These are phyloP conservation scores for Mucor circinelloides DNA, from an alignment of 371 early-diverging fungal genomes.

Conservation along the genomic window DNA sequence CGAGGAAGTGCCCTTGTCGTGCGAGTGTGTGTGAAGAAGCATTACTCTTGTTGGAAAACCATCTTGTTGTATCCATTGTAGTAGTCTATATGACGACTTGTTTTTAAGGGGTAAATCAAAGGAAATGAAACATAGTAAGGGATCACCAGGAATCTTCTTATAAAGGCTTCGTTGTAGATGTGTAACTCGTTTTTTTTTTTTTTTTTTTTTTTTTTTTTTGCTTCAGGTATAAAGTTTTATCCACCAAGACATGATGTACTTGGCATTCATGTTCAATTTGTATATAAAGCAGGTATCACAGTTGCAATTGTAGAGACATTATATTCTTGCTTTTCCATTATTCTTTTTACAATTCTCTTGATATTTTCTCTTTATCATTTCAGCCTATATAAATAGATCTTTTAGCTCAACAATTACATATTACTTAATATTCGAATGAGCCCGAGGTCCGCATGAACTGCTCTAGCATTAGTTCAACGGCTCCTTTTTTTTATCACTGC, in stretches of 20 bases:
- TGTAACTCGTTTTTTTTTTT: too few species aligned
- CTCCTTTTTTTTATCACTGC: too few species aligned
- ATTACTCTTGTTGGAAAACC: conserved; percentile 1
- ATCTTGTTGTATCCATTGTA: conserved; percentile 1
- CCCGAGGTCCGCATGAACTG: neutral
- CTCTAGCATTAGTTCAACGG: too few species aligned
- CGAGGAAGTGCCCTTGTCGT: conserved; percentile 3
- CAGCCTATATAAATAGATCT: neutral
- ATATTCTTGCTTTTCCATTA: neutral
- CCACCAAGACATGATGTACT: neutral
- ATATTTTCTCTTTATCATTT: too few species aligned
- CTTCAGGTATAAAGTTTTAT: neutral
- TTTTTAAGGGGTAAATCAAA: neutral
- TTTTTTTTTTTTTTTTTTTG: neutral
- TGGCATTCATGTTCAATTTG: neutral
- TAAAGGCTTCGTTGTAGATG: neutral
- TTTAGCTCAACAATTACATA: neutral
- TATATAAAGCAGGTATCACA: neutral
- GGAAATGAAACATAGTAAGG: neutral
- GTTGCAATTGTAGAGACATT: neutral
- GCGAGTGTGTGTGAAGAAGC: neutral
- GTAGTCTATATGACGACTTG: neutral
- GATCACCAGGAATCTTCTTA: neutral
- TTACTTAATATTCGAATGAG: neutral
- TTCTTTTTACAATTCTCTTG: neutral